Conservation (phyloP, 208 protist genomes). For the Wallacemonas rigidus region DNA sequence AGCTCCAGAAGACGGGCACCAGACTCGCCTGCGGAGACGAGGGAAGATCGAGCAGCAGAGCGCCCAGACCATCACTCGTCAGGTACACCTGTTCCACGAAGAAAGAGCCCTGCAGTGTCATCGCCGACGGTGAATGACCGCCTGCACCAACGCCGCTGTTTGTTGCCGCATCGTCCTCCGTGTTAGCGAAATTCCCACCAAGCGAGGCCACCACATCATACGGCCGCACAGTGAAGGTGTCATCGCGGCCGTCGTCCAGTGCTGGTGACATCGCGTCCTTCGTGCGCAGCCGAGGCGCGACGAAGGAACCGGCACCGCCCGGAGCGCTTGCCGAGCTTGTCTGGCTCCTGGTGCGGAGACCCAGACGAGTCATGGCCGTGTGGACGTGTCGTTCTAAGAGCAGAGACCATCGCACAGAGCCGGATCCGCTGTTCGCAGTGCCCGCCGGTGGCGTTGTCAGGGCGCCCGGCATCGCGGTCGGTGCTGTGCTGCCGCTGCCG, state of each 20-base stretch:
- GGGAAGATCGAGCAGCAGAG: neutral
- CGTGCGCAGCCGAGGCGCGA: constrained; percentile 5
- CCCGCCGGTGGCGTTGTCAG: too few relatives aligned
- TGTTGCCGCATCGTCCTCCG: constrained; percentile 38
- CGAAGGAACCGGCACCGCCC: constrained; percentile 15
- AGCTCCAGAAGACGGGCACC: constrained; percentile 45
- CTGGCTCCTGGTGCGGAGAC: constrained; percentile 9
- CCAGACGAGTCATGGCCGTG: constrained; percentile 32
- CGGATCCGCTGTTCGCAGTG: too few relatives aligned
- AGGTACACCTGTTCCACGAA: constrained; percentile 49
- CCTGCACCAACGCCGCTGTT: constrained; percentile 17
- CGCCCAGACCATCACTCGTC: constrained; percentile 24
- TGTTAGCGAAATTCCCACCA: constrained; percentile 44
- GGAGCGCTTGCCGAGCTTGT: neutral
- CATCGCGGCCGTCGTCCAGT: constrained; percentile 17
- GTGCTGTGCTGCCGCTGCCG: neutral
- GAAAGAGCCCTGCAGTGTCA: constrained; percentile 46
- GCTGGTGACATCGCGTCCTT: constrained; percentile 10
- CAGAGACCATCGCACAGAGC: constrained; percentile 21
- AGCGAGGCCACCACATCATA: constrained; percentile 40
- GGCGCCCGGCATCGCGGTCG: too few relatives aligned
- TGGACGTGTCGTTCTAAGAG: constrained; percentile 45
- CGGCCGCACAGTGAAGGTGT: constrained; percentile 47
- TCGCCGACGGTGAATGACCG: neutral
- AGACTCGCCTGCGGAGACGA: neutral